Evolutionary conservation across 2,329 filamentous ascomycete species (phyloP).

Genomic region (Ophiocordyceps sinensis): DNA sequence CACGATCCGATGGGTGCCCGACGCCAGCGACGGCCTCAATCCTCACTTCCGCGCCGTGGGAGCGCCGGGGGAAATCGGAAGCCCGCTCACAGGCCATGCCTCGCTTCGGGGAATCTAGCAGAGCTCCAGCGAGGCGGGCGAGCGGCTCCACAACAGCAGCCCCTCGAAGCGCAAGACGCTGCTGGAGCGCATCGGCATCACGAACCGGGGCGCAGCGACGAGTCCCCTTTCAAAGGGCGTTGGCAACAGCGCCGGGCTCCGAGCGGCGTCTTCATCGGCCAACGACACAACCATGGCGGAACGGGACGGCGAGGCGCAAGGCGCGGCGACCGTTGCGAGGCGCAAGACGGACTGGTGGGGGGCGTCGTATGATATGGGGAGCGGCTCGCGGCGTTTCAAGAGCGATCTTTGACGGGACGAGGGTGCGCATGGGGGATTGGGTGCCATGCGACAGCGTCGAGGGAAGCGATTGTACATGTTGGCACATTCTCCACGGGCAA

Average conservation of each 20-base stretch:
- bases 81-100: slow-evolving; percentile 38
- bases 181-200: slow-evolving; percentile 6
- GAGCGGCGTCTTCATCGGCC: no score
- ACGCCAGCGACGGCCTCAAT: slow-evolving; percentile 27
- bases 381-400: no score
- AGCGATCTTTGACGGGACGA: no score
- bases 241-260: not conserved
- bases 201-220: not conserved
- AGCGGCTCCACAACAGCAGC: slow-evolving; percentile 2
- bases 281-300: not conserved
- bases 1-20: slow-evolving; percentile 41
- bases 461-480: no score
- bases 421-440: no score
- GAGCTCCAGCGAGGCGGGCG: slow-evolving; percentile 4
- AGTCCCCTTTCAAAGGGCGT: no score
- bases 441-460: no score
- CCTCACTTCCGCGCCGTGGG: slow-evolving; percentile 31
- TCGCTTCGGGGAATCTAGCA: slow-evolving; percentile 22
- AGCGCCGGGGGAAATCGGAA: slow-evolving; percentile 55
- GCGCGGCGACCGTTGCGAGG: not conserved
- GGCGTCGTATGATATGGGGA: no score
- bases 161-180: slow-evolving; percentile 6
- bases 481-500: no score
- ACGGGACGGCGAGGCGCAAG: not conserved
- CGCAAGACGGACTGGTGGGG: slow-evolving; percentile 5